Evolutionary conservation across 257 asterid genomes (phyloP).

Genomic region (Capsicum rhomboideum): DNA sequence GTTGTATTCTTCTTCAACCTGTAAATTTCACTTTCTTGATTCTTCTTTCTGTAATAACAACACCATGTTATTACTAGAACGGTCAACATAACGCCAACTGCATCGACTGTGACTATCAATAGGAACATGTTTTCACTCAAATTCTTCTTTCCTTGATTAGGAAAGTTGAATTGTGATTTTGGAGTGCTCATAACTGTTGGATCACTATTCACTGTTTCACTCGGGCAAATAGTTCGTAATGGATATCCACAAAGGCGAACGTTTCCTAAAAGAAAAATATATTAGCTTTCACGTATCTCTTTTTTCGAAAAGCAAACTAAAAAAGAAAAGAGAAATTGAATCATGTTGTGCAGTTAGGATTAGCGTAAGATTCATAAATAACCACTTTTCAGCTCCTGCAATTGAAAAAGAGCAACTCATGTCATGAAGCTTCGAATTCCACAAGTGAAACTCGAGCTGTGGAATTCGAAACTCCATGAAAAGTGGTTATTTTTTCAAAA

Average conservation of each 20-base stretch:
- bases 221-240: constrained; percentile 6
- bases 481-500: background rate
- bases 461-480: background rate
- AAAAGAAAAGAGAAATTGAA: background rate
- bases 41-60: constrained; percentile 13
- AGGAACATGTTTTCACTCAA: constrained; percentile 4
- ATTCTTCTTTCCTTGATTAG: constrained; percentile 5
- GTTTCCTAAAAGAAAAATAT: constrained; percentile 10
- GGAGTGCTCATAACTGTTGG: constrained; percentile 1
- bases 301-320: background rate
- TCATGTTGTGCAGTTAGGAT: background rate
- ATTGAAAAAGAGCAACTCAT: background rate
- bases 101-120: constrained; percentile 18
- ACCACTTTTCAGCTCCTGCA: background rate
- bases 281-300: background rate
- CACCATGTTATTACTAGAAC: constrained; percentile 10
- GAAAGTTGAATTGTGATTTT: constrained; percentile 9
- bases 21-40: background rate
- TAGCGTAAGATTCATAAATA: background rate
- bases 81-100: constrained; percentile 6
- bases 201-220: background rate
- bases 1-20: background rate
- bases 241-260: constrained; percentile 27
- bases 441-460: no score
- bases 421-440: background rate